A percentile compares a stretch with the other conserved stretches of the same genome.
These are phyloP conservation scores for Umbelopsis sp. DNA, from an alignment of 192 early-diverging fungal species.

Conservation along the genomic window DNA sequence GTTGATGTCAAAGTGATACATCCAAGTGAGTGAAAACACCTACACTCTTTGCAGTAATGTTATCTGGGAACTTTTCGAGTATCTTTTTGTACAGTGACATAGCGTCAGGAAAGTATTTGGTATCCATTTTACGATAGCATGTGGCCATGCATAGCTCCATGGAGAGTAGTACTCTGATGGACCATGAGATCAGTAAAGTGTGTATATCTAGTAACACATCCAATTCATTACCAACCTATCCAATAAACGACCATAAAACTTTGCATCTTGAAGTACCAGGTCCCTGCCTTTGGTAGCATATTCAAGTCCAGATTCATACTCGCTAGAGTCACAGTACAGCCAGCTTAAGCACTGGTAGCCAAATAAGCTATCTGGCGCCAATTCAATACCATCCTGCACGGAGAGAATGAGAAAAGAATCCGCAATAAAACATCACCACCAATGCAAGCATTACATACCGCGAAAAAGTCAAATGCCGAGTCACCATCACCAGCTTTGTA, in stretches of 20 bases:
- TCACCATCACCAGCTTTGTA: conserved; percentile 34
- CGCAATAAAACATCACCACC: no score
- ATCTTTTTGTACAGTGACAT: conserved; percentile 56
- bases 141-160: conserved; percentile 63
- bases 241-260: conserved; percentile 33
- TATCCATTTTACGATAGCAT: conserved; percentile 59
- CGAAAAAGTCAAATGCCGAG: conserved; percentile 39
- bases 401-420: background rate
- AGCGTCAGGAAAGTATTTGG: conserved; percentile 56
- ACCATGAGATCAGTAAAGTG: background rate
- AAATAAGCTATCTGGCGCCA: conserved; percentile 39
- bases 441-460: conserved; percentile 21
- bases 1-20: background rate
- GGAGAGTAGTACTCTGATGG: conserved; percentile 45
- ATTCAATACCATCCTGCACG: conserved; percentile 47
- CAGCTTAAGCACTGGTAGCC: conserved; percentile 51
- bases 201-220: background rate
- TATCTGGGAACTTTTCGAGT: conserved; percentile 41
- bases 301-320: conserved; percentile 55
- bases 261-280: conserved; percentile 28
- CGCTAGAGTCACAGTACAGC: conserved; percentile 47
- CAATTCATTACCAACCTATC: conserved; percentile 31
- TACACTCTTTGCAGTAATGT: conserved; percentile 50
- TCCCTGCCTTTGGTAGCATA: conserved; percentile 49
- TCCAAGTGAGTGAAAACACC: background rate